Evolutionary conservation across 2,329 filamentous ascomycete species (phyloP).

Genomic region (Microdochium trichocladiopsis): DNA sequence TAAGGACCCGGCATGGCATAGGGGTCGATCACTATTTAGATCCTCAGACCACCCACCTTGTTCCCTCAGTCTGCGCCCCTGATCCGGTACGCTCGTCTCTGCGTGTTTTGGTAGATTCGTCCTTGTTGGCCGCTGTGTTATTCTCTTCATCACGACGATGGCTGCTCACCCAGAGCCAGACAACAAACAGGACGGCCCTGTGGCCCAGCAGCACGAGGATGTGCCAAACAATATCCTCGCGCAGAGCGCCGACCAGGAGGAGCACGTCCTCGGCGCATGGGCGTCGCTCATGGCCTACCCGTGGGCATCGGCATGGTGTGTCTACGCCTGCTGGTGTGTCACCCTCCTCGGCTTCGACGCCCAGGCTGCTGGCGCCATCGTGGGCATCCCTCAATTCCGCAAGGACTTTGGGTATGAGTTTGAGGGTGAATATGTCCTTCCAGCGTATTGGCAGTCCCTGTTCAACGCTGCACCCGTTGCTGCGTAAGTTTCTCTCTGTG

Average conservation of each 20-base stretch:
- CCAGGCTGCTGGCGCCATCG: conserved; percentile 56
- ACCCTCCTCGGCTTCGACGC: conserved; percentile 59
- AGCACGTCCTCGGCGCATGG: not conserved
- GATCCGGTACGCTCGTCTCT: not conserved
- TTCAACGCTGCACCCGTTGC: not conserved
- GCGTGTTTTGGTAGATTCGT: no score
- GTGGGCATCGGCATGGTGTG: conserved; percentile 45
- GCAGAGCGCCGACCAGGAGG: not conserved
- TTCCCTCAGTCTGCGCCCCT: no score
- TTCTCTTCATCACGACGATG: not conserved
- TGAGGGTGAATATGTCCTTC: conserved; percentile 12
- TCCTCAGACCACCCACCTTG: no score
- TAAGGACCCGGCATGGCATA: no score
- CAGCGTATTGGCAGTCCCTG: conserved; percentile 10
- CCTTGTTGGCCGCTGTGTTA: no score
- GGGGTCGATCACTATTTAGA: no score
- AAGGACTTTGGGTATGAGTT: conserved; percentile 21
- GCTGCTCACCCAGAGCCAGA: not conserved
- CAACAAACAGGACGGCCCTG: not conserved
- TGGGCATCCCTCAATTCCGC: conserved; percentile 32
- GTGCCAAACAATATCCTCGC: not conserved
- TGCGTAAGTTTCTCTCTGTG: not conserved
- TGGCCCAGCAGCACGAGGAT: not conserved
- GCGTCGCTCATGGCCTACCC: conserved; percentile 33
- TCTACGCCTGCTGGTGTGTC: conserved; percentile 51